These are phyloP conservation scores for Phaseolus coccineus DNA, from an alignment of 331 rosid genomes.

Conservation along the genomic window DNA sequence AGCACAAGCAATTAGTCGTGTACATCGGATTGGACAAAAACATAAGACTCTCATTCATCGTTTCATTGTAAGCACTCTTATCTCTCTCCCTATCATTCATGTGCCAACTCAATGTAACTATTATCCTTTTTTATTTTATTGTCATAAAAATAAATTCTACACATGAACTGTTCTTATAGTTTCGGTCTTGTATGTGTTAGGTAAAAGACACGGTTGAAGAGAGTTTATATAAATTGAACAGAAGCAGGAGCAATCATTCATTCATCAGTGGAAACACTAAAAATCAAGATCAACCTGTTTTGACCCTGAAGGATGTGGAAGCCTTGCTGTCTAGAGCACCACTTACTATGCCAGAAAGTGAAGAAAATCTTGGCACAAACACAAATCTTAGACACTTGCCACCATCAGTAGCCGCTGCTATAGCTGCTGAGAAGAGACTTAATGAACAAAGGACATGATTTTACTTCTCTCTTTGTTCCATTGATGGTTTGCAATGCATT, in stretches of 20 bases:
- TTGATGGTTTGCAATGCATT: constrained; percentile 33
- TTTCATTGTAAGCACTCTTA: constrained; percentile 63
- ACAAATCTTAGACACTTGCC: constrained; percentile 72
- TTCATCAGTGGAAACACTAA: constrained; percentile 85
- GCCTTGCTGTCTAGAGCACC: constrained; percentile 69
- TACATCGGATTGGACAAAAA: constrained; percentile 88
- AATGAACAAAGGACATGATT: constrained; percentile 56
- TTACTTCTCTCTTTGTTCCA: constrained; percentile 31
- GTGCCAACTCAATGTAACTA: not conserved
- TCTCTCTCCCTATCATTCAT: not conserved
- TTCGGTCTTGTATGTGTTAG: constrained; percentile 49
- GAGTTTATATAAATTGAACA: constrained; percentile 81
- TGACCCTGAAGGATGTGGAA: constrained; percentile 86
- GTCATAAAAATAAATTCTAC: not conserved
- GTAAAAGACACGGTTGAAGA: constrained; percentile 91
- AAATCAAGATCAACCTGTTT: constrained; percentile 79
- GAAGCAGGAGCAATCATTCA: constrained; percentile 67
- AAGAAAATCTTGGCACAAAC: constrained; percentile 51
- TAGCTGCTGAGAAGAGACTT: constrained; percentile 94
- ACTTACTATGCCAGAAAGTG: constrained; percentile 50
- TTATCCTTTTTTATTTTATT: not conserved
- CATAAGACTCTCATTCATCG: constrained; percentile 84
- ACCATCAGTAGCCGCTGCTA: constrained; percentile 85
- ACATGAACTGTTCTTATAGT: constrained; percentile 27
- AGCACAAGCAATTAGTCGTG: constrained; percentile 95